phyloP scores from a whole-genome alignment of 164 flowering plant species.

The Aristolochia fimbriata region DNA sequence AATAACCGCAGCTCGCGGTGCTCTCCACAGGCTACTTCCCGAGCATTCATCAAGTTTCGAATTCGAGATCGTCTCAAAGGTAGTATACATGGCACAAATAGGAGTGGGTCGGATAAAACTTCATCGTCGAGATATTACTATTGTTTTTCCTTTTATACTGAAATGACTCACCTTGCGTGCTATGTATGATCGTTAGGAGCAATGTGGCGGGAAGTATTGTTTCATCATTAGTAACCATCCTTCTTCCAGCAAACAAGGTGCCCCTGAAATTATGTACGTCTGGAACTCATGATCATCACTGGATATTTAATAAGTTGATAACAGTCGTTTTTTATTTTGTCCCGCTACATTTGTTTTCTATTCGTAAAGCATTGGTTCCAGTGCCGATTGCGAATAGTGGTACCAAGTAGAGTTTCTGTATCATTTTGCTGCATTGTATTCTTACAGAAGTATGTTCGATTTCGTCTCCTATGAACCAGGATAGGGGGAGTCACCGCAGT shows the following conservation, averaged over 20 bases:
- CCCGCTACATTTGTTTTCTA: no score
- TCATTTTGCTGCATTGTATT: no score
- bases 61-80: constrained; percentile 51
- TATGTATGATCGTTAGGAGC: constrained; percentile 23
- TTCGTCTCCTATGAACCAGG: constrained; percentile 16
- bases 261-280: constrained; percentile 56
- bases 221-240: constrained; percentile 51
- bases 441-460: no score
- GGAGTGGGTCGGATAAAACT: neutral
- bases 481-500: constrained; percentile 56
- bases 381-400: no score
- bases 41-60: constrained; percentile 48
- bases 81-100: neutral
- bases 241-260: constrained; percentile 16
- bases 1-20: constrained; percentile 40
- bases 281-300: no score
- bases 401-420: no score
- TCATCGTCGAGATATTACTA: no score
- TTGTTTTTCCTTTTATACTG: no score
- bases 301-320: no score
- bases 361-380: no score
- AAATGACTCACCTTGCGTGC: no score
- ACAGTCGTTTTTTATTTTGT: no score
- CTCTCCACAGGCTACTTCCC: constrained; percentile 49
- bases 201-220: constrained; percentile 62